phyloP scores from a whole-genome alignment of 2,329 filamentous ascomycete species.

The Malbranchea cinnamomea region DNA sequence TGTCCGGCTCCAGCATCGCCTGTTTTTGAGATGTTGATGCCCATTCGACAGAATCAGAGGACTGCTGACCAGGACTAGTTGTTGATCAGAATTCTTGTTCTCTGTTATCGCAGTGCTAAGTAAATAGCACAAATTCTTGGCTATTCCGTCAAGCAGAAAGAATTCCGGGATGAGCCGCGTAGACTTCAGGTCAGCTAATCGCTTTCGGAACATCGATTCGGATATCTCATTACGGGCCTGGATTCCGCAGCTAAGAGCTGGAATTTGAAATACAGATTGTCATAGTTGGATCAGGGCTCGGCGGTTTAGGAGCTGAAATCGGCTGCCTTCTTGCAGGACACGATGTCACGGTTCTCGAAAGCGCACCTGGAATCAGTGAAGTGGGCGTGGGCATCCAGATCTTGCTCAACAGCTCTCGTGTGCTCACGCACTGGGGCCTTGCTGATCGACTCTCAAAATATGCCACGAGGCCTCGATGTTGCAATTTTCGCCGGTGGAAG shows the following conservation, averaged over 20 bases:
- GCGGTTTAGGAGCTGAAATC: slow-evolving; percentile 13
- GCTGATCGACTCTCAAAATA: slow-evolving; percentile 14
- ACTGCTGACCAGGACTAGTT: too few species aligned
- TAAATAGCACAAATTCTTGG: not conserved
- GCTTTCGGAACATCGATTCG: not conserved
- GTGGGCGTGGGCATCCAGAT: slow-evolving; percentile 24
- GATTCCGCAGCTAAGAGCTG: too few species aligned
- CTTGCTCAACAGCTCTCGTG: slow-evolving; percentile 18
- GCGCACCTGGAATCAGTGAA: slow-evolving; percentile 25
- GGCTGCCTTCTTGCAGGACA: slow-evolving; percentile 10
- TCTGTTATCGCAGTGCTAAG: not conserved
- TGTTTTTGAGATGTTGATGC: too few species aligned
- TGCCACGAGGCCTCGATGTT: slow-evolving; percentile 17
- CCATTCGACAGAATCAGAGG: too few species aligned
- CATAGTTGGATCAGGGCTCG: slow-evolving; percentile 13
- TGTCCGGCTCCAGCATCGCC: too few species aligned
- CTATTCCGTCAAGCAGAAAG: not conserved
- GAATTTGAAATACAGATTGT: slow-evolving; percentile 10
- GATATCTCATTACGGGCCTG: slow-evolving; percentile 1
- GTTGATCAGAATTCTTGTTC: too few species aligned
- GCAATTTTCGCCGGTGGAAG: slow-evolving; percentile 18
- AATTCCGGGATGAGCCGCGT: slow-evolving; percentile 3
- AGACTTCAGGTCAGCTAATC: slow-evolving; percentile 2
- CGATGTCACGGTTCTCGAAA: slow-evolving; percentile 19
- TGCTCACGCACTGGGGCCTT: slow-evolving; percentile 17